Evolutionary conservation across 176 grass and related monocot genomes (phyloP), one percentile per base, ranked within the genome.

Genomic region (Paspalum notatum): DNA sequence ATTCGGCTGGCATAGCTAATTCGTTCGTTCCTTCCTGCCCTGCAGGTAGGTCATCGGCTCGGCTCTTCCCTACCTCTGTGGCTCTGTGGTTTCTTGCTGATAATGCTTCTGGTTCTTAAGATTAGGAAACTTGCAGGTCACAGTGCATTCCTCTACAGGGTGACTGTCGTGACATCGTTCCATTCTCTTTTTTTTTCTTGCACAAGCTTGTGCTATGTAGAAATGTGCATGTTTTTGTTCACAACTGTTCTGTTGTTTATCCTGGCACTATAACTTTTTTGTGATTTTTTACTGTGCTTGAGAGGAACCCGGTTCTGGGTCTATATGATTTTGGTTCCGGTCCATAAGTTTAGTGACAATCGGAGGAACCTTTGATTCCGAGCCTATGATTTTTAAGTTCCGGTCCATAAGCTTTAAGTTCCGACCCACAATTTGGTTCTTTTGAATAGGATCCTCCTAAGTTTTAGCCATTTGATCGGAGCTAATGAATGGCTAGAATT

Each of bases 31-130:
- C 26, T 56, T 1, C 32, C 32, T 32, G 32, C 32, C 32, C 32
- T 32, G 65, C 51, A 79, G 86, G 86, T 83, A 59, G 58, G 60
- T 66, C 65, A 72, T 68, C 45, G 17, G 15, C 71, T 70, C 62
- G 32, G 12, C 2, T 51, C 17, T 43, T 68, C 76, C 27, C 10
- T 64, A 32, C 60, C 16, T 64, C 61, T 39, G 27, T 24, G 10
- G 20, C 39, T 55, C 11, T 37, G 0, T 42, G 5, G 1, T 87
- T 72, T 72, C 47, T 65, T 78, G 11, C 8, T 71, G 4, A 7
- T 15, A 56, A 13, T 24, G 50, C 8, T 54, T 32, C 12, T 77
- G 57, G 6, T 37, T 78, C 11, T 64, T 27, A 61, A 62, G 3
- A 44, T 10, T 54, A 62, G 5, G 45, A 52, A 56, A 13, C 9